Evolutionary conservation across 129 eudicot genomes (phyloP).

Genomic region (Deinandra increscens): DNA sequence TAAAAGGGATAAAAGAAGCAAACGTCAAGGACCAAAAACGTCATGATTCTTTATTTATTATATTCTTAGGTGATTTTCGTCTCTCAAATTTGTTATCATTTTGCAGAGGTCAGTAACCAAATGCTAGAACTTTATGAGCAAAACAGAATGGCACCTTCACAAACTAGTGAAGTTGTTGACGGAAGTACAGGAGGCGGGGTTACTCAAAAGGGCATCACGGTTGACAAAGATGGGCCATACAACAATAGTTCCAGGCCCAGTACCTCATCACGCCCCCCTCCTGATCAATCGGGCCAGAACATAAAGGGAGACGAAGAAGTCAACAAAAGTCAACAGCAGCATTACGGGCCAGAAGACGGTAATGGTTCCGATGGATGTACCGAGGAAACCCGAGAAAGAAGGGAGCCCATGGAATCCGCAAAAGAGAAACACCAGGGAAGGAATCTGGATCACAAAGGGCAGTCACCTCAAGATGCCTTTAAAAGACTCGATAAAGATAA

Average conservation of each 20-base stretch:
- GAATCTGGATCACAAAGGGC: conserved; percentile 47
- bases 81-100: conserved; percentile 1
- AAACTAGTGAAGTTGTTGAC: conserved; percentile 84
- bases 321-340: conserved; percentile 46
- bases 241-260: conserved; percentile 50
- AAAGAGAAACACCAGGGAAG: conserved; percentile 51
- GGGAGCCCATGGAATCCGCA: conserved; percentile 37
- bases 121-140: conserved; percentile 92
- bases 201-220: conserved; percentile 40
- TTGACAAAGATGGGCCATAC: conserved; percentile 46
- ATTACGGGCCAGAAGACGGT: conserved; percentile 36
- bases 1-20: too few relatives aligned
- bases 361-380: conserved; percentile 43
- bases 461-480: conserved; percentile 64
- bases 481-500: conserved; percentile 75
- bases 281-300: conserved; percentile 47
- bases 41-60: neutral
- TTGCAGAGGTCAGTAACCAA: conserved; percentile 96
- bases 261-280: conserved; percentile 35
- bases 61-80: neutral
- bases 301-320: conserved; percentile 46
- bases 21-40: too few relatives aligned
- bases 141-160: conserved; percentile 71
- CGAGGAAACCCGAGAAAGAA: conserved; percentile 45
- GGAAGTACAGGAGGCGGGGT: conserved; percentile 66